A percentile compares a stretch with the other conserved stretches of the same genome.
Conservation (phyloP, 495 filamentous ascomycete species). For the Tuber microsphaerosporum region DNA sequence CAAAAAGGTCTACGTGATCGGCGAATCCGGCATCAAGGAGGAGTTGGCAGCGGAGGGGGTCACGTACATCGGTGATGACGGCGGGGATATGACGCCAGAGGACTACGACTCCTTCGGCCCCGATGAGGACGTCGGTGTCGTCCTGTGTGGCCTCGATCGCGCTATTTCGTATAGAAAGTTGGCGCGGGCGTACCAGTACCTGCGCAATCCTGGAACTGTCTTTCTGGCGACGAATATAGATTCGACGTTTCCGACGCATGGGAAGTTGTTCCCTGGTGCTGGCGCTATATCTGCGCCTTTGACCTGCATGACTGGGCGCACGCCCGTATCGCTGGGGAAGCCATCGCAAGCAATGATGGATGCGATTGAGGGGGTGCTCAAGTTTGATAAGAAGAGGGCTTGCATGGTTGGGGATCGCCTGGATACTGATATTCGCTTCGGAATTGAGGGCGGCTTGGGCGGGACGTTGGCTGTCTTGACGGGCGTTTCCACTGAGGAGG, state of each 20-base stretch:
- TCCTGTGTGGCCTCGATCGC: conserved; percentile 83
- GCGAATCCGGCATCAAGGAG: conserved; percentile 83
- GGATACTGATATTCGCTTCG: conserved; percentile 94
- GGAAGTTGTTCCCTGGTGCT: conserved; percentile 82
- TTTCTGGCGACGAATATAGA: conserved; percentile 94
- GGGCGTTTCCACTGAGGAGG: conserved; percentile 73
- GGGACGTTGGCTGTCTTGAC: conserved; percentile 89
- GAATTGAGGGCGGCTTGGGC: conserved; percentile 79
- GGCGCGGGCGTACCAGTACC: conserved; percentile 73
- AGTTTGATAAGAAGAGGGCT: conserved; percentile 70
- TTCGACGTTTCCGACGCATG: conserved; percentile 70
- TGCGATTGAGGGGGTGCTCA: conserved; percentile 90
- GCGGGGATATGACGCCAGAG: conserved; percentile 65
- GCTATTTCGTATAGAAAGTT: conserved; percentile 92
- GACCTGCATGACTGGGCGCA: conserved; percentile 60
- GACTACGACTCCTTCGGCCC: conserved; percentile 75
- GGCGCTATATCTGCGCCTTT: conserved; percentile 75
- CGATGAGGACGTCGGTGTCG: conserved; percentile 76
- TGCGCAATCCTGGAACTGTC: conserved; percentile 65
- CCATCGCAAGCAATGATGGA: conserved; percentile 99
- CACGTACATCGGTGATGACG: conserved; percentile 66
- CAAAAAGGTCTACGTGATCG: conserved; percentile 89
- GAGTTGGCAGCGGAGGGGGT: conserved; percentile 73
- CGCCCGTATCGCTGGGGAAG: conserved; percentile 78
- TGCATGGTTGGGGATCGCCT: conserved; percentile 96